phyloP scores from a whole-genome alignment of 192 early-diverging fungal species.

The Funneliformis geosporum region DNA sequence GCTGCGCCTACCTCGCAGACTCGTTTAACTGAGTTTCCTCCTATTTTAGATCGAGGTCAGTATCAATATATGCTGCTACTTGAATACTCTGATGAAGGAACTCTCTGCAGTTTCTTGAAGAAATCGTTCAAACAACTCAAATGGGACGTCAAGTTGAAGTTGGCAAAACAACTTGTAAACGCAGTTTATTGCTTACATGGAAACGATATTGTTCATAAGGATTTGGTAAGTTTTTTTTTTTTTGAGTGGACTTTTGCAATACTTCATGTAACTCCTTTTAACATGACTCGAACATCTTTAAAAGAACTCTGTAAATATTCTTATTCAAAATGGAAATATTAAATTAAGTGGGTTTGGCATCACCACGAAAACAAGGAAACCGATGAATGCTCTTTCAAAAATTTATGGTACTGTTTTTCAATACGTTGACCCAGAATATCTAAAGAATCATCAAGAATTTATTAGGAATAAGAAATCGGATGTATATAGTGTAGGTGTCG shows the following conservation, averaged over 20 bases:
- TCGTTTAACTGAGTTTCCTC: not conserved
- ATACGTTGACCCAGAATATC: constrained; percentile 3
- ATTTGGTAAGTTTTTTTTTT: not conserved
- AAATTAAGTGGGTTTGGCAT: constrained; percentile 11
- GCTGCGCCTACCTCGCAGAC: not conserved
- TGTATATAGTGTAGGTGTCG: constrained; percentile 2
- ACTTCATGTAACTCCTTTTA: not conserved
- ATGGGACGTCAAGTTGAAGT: constrained; percentile 1
- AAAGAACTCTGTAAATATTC: not conserved
- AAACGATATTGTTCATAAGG: constrained; percentile 2
- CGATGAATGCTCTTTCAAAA: not conserved
- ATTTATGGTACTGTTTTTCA: not conserved
- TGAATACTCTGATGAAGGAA: constrained; percentile 7
- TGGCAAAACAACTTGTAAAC: not conserved
- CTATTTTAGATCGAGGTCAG: not conserved
- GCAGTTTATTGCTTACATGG: not conserved
- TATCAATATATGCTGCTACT: not conserved
- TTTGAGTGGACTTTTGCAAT: not conserved
- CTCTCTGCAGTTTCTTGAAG: not conserved
- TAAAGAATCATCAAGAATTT: constrained; percentile 7
- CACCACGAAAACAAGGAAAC: not conserved
- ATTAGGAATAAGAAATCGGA: not conserved
- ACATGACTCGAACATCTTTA: too few species aligned
- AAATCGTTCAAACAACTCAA: not conserved
- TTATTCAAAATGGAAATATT: not conserved